phyloP scores from a whole-genome alignment of 176 grass and related monocot species.

The Bothriochloa decipiens region DNA sequence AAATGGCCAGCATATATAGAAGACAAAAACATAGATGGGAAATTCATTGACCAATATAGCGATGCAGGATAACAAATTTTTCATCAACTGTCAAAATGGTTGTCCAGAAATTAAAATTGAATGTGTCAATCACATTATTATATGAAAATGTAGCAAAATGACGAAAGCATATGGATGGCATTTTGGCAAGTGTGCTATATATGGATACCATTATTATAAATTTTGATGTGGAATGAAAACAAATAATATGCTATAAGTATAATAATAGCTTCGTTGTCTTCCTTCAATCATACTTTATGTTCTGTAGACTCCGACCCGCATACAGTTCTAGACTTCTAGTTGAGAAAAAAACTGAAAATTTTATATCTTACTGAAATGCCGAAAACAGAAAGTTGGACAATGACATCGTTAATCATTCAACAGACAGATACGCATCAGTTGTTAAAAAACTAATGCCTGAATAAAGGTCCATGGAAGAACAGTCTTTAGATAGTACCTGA shows the following conservation, averaged over 20 bases:
- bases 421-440: neutral
- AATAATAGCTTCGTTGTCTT: constrained; percentile 4
- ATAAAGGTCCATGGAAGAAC: neutral
- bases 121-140: neutral
- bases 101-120: constrained; percentile 5
- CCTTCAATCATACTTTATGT: constrained; percentile 9
- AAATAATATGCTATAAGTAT: constrained; percentile 15
- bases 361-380: neutral
- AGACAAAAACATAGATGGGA: neutral
- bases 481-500: neutral
- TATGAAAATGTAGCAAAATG: neutral
- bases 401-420: neutral
- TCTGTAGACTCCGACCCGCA: constrained; percentile 11
- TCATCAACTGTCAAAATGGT: neutral
- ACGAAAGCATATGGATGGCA: neutral
- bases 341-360: constrained; percentile 32
- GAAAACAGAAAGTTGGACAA: neutral
- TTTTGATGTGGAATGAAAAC: constrained; percentile 1
- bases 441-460: neutral
- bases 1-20: neutral
- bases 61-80: neutral
- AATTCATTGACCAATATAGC: neutral
- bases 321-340: constrained; percentile 16
- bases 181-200: neutral
- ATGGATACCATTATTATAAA: neutral